Conservation (phyloP, 805 yeast species). For the Tetrapisispora fleetii region DNA sequence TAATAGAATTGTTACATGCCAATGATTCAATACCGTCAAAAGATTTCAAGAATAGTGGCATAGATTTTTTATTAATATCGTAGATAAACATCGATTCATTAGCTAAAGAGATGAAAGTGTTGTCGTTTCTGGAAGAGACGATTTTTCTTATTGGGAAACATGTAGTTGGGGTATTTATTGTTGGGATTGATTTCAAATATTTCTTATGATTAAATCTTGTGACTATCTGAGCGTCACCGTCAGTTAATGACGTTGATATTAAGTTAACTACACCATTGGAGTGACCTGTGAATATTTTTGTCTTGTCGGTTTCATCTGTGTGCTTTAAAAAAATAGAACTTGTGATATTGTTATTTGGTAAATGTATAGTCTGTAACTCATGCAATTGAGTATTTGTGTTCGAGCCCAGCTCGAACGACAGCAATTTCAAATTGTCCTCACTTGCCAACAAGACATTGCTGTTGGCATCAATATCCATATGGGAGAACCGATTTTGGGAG, state of each 20-base stretch:
- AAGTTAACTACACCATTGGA: slow-evolving; percentile 65
- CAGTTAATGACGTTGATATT: slow-evolving; percentile 42
- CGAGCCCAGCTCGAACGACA: neutral
- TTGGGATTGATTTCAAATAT: slow-evolving; percentile 33
- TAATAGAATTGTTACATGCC: slow-evolving; percentile 2
- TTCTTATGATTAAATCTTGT: slow-evolving; percentile 72
- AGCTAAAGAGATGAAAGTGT: slow-evolving; percentile 45
- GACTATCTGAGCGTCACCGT: slow-evolving; percentile 58
- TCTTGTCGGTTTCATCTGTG: no score
- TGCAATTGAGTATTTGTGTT: slow-evolving; percentile 5
- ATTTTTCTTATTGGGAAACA: slow-evolving; percentile 14
- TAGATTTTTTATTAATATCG: slow-evolving; percentile 47
- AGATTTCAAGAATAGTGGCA: slow-evolving; percentile 19
- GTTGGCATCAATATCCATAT: neutral
- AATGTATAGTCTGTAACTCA: slow-evolving; percentile 14
- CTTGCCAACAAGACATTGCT: neutral
- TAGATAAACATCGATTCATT: slow-evolving; percentile 66
- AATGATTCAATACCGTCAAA: slow-evolving; percentile 18
- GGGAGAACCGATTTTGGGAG: neutral
- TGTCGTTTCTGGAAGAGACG: slow-evolving; percentile 7
- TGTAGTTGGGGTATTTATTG: neutral
- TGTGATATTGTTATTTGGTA: neutral
- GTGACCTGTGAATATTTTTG: slow-evolving; percentile 56
- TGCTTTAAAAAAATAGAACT: neutral
- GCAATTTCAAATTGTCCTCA: neutral